A percentile compares a stretch with the other conserved stretches of the same genome.
Conservation (phyloP, 2,329 filamentous ascomycete species). For the Raffaelea deltoideospora region DNA sequence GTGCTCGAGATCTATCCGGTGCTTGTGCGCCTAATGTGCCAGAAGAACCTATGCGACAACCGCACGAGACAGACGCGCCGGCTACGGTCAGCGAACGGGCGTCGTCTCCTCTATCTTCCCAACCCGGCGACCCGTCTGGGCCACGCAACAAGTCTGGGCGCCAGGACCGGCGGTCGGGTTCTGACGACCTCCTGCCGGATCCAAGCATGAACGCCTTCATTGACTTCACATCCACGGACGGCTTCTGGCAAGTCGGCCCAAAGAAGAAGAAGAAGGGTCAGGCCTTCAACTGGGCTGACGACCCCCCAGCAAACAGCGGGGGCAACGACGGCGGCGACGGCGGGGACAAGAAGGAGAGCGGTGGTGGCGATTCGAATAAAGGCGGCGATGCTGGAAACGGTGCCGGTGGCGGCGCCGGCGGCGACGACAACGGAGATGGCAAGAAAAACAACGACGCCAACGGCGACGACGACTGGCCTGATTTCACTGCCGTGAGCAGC, state of each 20-base stretch:
- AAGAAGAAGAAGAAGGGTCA: slow-evolving; percentile 38
- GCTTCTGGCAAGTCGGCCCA: slow-evolving; percentile 37
- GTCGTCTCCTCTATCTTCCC: no score
- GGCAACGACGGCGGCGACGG: slow-evolving; percentile 19
- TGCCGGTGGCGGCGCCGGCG: slow-evolving; percentile 12
- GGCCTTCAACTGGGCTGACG: slow-evolving; percentile 20
- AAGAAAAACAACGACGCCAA: slow-evolving; percentile 18
- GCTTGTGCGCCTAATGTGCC: no score
- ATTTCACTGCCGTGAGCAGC: slow-evolving; percentile 11
- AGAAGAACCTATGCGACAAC: no score
- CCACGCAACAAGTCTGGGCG: no score
- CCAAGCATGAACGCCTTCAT: slow-evolving; percentile 30
- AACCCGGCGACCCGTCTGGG: no score
- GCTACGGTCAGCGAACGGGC: no score
- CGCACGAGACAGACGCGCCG: no score
- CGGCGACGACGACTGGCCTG: slow-evolving; percentile 17
- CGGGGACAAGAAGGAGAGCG: slow-evolving; percentile 19
- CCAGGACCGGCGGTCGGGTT: no score
- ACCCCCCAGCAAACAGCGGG: slow-evolving; percentile 25
- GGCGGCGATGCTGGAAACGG: slow-evolving; percentile 17
- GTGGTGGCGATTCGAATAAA: slow-evolving; percentile 13
- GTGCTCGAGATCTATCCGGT: no score
- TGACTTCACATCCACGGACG: slow-evolving; percentile 41
- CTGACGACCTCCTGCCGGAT: slow-evolving; percentile 28
- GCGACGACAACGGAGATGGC: slow-evolving; percentile 12